A percentile compares a stretch with the other conserved stretches of the same genome.
Conservation (phyloP, 2,329 filamentous ascomycete species). For the Beauveria sp. region DNA sequence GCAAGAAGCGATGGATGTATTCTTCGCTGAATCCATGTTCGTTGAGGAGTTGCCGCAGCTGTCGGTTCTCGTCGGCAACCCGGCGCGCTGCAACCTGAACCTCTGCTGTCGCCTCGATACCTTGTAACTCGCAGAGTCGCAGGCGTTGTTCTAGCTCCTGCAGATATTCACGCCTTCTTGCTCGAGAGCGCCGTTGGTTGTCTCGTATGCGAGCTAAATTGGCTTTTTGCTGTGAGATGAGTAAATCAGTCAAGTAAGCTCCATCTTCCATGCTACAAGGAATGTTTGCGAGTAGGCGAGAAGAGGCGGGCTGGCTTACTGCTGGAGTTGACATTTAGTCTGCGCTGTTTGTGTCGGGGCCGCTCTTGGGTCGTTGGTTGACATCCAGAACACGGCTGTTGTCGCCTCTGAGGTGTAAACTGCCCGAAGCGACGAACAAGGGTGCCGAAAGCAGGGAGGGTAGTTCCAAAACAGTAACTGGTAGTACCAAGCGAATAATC, state of each 20-base stretch:
- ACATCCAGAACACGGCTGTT: neutral
- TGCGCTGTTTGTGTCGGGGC: constrained; percentile 11
- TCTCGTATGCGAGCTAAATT: constrained; percentile 57
- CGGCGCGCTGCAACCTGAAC: constrained; percentile 62
- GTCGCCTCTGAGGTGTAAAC: neutral
- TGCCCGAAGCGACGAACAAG: neutral
- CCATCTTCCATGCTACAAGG: no score
- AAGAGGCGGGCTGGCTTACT: constrained; percentile 18
- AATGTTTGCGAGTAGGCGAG: neutral
- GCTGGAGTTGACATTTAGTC: constrained; percentile 25
- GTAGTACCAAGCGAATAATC: neutral
- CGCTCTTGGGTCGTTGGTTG: neutral
- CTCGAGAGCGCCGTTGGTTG: constrained; percentile 70
- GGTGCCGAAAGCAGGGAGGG: neutral
- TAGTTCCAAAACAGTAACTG: neutral
- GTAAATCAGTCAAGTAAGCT: neutral
- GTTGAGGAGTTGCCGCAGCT: constrained; percentile 51
- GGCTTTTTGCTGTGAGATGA: constrained; percentile 25
- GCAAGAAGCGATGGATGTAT: constrained; percentile 40
- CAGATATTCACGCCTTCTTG: constrained; percentile 65
- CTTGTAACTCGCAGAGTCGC: constrained; percentile 54
- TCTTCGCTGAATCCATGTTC: constrained; percentile 49
- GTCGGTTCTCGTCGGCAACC: constrained; percentile 63
- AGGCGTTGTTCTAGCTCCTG: constrained; percentile 56
- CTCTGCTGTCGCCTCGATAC: constrained; percentile 62